Base-by-base conservation (phyloP, 176 grass and related monocot genomes). In the Carex parvula region DNA sequence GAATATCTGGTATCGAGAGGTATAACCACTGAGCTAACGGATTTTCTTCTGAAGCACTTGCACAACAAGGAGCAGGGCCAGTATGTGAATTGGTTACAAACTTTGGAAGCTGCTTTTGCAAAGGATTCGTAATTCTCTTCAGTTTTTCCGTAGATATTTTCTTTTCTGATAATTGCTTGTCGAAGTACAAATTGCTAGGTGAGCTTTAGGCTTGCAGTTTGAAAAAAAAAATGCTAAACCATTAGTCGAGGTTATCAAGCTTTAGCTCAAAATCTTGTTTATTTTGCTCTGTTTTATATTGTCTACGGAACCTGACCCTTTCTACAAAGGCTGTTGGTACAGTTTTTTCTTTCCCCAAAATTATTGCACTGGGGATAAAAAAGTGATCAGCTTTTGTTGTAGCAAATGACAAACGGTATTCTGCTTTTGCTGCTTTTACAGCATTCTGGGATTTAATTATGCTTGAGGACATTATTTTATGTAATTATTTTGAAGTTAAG, bases 1-100 rank as follows among this genome's bases (percentile, higher is more conserved):
- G 70, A 89, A 39, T 94, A 85, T 86, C 79, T 97, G 6, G 50
- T 81, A 6, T 87, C 83, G 52, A 94, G 90, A 88, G 92, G 94
- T 7, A 44, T 97, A n/a, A 85, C 68, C 67, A 52, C 75, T 9
- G 75, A 82, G 5, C 80, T 97, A 65, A 87, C 87, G 2, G 58
- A 8, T 48, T 89, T 83, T 22, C 84, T 96, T 53, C 69, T 80
- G 6, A 41, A 83, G 29, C 89, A 96, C 64, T 83, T 96, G 75
- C 48, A 81, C 41, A 70, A 61, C 64, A 97, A 93, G 86, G 94
- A 97, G 87, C 87, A 59, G 1, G 5, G 2, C 64, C 91, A 97
- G 66, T 93, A 96, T 20, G 71, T 91, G 70, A 87, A 74, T 64
- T 97, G 91, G 94, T 63, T 93, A 46, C 84, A 41, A 63, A 69